phyloP scores from a whole-genome alignment of 2,329 filamentous ascomycete species.

The Aspergillus sp. region DNA sequence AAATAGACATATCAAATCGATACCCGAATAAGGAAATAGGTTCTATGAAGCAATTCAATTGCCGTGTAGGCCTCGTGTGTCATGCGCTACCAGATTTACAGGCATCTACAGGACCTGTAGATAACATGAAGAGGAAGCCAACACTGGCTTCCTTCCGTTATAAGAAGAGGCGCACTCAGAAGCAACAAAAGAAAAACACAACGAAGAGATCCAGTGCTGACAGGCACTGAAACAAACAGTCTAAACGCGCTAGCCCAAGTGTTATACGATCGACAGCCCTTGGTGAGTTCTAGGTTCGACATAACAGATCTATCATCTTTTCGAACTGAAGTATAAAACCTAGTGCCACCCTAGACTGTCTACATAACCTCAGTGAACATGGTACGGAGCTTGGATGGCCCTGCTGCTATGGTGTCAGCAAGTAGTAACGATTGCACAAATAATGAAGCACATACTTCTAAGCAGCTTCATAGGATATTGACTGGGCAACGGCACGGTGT shows the following conservation, averaged over 20 bases:
- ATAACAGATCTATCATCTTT: slow-evolving; percentile 29
- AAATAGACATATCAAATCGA: neutral
- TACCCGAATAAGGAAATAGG: neutral
- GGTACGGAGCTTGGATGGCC: slow-evolving; percentile 49
- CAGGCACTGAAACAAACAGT: slow-evolving; percentile 20
- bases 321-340: slow-evolving; percentile 28
- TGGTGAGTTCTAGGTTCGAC: slow-evolving; percentile 15
- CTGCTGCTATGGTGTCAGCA: slow-evolving; percentile 22
- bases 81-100: neutral
- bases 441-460: slow-evolving; percentile 36
- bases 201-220: slow-evolving; percentile 18
- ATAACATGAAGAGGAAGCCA: neutral
- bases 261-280: slow-evolving; percentile 20
- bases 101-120: neutral
- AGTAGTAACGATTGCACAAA: neutral
- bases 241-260: slow-evolving; percentile 22
- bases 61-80: neutral
- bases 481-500: slow-evolving; percentile 33
- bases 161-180: neutral
- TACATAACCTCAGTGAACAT: slow-evolving; percentile 34
- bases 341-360: slow-evolving; percentile 28
- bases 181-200: neutral
- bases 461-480: slow-evolving; percentile 41
- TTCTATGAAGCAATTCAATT: neutral
- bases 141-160: neutral